These are phyloP conservation scores for Amyloporia xantha DNA, from an alignment of 768 basidiomycete species.

Conservation along the genomic window DNA sequence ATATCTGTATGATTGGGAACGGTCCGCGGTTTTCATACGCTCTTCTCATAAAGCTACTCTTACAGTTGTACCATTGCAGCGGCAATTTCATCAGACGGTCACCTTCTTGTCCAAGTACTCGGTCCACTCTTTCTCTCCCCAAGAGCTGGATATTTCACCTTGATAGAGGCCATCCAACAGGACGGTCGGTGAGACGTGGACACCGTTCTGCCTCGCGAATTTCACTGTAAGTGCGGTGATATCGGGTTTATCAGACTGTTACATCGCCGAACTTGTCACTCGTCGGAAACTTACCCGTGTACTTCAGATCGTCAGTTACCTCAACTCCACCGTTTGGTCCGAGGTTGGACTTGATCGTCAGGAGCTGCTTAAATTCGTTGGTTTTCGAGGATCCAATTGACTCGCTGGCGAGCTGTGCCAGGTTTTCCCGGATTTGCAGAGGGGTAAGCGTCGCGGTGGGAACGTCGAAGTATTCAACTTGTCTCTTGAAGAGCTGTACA, in stretches of 20 bases:
- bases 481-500: conserved; percentile 66
- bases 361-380: conserved; percentile 50
- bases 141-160: conserved; percentile 70
- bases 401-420: conserved; percentile 50
- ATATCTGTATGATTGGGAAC: background rate
- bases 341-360: conserved; percentile 46
- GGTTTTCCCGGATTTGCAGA: conserved; percentile 66
- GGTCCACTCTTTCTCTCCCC: conserved; percentile 77
- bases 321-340: conserved; percentile 72
- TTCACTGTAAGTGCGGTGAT: conserved; percentile 58
- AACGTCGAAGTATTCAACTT: conserved; percentile 76
- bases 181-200: conserved; percentile 85
- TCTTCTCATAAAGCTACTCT: background rate
- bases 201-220: conserved; percentile 82
- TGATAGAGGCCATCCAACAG: conserved; percentile 73
- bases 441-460: conserved; percentile 62
- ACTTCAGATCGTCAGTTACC: conserved; percentile 84
- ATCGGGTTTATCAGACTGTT: no score
- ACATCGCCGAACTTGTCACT: background rate
- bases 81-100: conserved; percentile 3
- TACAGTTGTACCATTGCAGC: background rate
- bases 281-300: conserved; percentile 67
- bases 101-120: conserved; percentile 65
- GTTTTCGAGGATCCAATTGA: conserved; percentile 46
- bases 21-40: conserved; percentile 3